Evolutionary conservation across 2,329 filamentous ascomycete species (phyloP).

Genomic region (Exophiala aquamarina): DNA sequence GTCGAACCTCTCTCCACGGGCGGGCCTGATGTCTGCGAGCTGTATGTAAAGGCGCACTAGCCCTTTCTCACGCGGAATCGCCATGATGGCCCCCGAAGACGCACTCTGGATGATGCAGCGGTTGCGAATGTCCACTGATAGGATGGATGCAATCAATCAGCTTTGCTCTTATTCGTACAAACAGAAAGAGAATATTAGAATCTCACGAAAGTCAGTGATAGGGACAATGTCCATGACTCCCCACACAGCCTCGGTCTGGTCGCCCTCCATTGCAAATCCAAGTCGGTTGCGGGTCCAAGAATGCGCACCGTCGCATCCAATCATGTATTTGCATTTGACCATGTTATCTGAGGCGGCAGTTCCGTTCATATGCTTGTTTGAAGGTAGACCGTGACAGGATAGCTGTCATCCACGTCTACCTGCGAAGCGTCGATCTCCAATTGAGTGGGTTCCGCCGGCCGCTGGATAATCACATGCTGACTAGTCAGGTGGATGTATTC

Average conservation of each 20-base stretch:
- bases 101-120: conserved; percentile 59
- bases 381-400: conserved; percentile 62
- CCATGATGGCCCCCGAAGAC: conserved; percentile 58
- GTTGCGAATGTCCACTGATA: conserved; percentile 58
- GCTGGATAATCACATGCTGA: conserved; percentile 58
- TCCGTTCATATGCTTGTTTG: conserved; percentile 59
- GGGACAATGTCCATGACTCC: conserved; percentile 52
- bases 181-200: too few relatives aligned
- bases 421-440: conserved; percentile 55
- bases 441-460: conserved; percentile 57
- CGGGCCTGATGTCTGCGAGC: conserved; percentile 39
- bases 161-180: not conserved
- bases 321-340: not conserved
- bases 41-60: conserved; percentile 67
- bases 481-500: conserved; percentile 50
- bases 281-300: conserved; percentile 60
- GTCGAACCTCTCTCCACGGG: conserved; percentile 49
- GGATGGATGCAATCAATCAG: conserved; percentile 3
- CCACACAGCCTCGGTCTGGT: conserved; percentile 47
- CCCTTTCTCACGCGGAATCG: conserved; percentile 63
- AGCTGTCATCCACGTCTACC: conserved; percentile 48
- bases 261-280: conserved; percentile 57
- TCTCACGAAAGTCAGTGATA: conserved; percentile 53
- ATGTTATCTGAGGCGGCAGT: conserved; percentile 38
- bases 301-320: conserved; percentile 2